A percentile compares a stretch with the other conserved stretches of the same genome.
Evolutionary conservation across 1,284 basidiomycete species (phyloP).

Genomic region (Cutaneotrichosporon mucoides): DNA sequence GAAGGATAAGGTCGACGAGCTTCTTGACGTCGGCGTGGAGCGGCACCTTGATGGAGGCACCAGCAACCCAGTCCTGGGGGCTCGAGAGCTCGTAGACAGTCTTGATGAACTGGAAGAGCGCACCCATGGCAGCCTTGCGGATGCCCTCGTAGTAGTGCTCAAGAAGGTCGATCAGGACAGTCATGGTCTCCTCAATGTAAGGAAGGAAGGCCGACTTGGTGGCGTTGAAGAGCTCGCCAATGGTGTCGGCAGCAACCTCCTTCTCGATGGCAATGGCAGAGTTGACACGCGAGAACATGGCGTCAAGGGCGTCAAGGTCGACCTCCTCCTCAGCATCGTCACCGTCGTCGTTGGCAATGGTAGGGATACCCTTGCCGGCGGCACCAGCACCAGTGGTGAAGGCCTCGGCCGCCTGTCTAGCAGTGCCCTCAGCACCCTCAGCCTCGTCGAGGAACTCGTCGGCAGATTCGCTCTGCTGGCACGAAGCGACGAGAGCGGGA

Average conservation of each 20-base stretch:
- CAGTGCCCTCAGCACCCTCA: conserved; percentile 35
- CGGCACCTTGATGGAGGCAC: conserved; percentile 57
- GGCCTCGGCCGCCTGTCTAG: conserved; percentile 44
- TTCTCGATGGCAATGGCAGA: conserved; percentile 98
- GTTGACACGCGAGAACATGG: conserved; percentile 65
- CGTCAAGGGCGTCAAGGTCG: conserved; percentile 73
- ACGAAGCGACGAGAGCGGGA: conserved; percentile 77
- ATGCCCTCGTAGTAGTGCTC: conserved; percentile 98
- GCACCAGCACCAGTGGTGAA: conserved; percentile 66
- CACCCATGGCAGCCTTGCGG: conserved; percentile 86
- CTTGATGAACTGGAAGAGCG: conserved; percentile 83
- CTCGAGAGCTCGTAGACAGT: conserved; percentile 88
- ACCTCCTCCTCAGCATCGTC: conserved; percentile 65
- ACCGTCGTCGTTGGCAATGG: conserved; percentile 52
- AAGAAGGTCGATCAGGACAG: conserved; percentile 77
- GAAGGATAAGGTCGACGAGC: conserved; percentile 71
- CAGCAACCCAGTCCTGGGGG: conserved; percentile 76
- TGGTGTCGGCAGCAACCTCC: conserved; percentile 96
- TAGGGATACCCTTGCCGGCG: conserved; percentile 45
- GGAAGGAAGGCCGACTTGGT: conserved; percentile 85
- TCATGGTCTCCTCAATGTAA: conserved; percentile 63
- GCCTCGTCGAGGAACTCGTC: conserved; percentile 66
- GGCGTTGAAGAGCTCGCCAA: conserved; percentile 83
- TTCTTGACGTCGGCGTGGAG: conserved; percentile 75
- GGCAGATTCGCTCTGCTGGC: conserved; percentile 63